Evolutionary conservation across 2,329 filamentous ascomycete species (phyloP).

Genomic region (Aureobasidium sp.): DNA sequence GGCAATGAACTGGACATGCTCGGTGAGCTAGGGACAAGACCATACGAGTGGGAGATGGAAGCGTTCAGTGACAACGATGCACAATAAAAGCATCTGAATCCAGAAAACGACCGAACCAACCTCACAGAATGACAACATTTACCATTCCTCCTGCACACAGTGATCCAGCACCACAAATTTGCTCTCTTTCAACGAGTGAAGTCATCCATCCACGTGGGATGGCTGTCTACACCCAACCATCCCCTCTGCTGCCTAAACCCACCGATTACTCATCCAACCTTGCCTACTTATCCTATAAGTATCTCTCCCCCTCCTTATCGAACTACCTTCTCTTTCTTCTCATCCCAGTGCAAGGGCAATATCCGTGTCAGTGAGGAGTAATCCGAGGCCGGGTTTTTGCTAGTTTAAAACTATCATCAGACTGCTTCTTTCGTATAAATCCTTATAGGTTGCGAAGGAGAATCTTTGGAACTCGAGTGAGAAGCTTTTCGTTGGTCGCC

Average conservation of each 20-base stretch:
- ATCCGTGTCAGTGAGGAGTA: not conserved
- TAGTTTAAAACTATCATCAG: not conserved
- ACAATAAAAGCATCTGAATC: too few species aligned
- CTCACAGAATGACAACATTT: too few species aligned
- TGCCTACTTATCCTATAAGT: too few species aligned
- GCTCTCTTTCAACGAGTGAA: too few species aligned
- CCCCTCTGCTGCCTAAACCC: not conserved
- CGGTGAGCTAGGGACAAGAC: too few species aligned
- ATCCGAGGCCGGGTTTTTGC: not conserved
- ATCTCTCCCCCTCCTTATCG: too few species aligned
- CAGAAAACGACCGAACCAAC: too few species aligned
- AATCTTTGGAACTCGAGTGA: not conserved
- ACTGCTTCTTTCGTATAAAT: not conserved
- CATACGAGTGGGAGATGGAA: too few species aligned
- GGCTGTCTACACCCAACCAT: not conserved
- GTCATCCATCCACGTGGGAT: too few species aligned
- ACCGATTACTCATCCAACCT: not conserved
- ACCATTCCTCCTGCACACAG: too few species aligned
- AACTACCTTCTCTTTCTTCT: not conserved
- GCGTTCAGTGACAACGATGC: not conserved
- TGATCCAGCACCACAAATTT: too few species aligned
- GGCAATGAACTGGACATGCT: too few species aligned
- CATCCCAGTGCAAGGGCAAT: constrained; percentile 1
- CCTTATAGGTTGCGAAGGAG: not conserved
- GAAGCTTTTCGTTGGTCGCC: not conserved